phyloP scores from a whole-genome alignment of 2,329 filamentous ascomycete genomes.

The Fusarium zealandicum region DNA sequence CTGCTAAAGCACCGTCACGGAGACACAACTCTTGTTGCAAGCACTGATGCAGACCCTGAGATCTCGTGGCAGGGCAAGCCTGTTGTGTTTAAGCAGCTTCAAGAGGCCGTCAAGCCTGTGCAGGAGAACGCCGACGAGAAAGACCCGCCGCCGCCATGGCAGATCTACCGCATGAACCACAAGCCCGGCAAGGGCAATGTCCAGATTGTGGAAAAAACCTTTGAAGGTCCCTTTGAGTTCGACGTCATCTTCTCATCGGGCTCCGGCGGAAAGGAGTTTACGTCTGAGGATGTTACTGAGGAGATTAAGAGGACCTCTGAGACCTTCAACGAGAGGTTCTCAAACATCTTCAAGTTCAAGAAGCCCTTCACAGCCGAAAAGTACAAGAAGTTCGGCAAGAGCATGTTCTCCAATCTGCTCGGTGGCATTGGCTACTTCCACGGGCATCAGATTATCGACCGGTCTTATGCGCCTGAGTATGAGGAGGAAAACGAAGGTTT shows the following conservation, averaged over 20 bases:
- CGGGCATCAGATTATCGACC: constrained; percentile 86
- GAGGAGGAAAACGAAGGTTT: constrained; percentile 95
- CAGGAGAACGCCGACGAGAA: constrained; percentile 60
- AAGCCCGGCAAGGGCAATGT: constrained; percentile 75
- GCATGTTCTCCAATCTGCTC: constrained; percentile 91
- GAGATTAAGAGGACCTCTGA: constrained; percentile 72
- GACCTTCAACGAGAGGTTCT: constrained; percentile 78
- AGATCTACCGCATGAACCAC: constrained; percentile 82
- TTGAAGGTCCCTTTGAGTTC: constrained; percentile 89
- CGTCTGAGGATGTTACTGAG: constrained; percentile 70
- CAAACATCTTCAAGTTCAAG: constrained; percentile 69
- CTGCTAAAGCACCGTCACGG: constrained; percentile 73
- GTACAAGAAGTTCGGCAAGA: constrained; percentile 82
- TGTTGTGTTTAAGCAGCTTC: constrained; percentile 62
- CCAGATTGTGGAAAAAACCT: constrained; percentile 90
- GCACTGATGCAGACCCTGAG: constrained; percentile 69
- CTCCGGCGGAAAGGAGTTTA: constrained; percentile 65
- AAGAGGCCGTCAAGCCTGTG: constrained; percentile 58
- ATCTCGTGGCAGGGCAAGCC: constrained; percentile 86
- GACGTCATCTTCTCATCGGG: constrained; percentile 88
- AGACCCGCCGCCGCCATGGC: constrained; percentile 82
- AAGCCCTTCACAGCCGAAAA: constrained; percentile 76
- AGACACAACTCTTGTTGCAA: constrained; percentile 78
- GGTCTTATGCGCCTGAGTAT: constrained; percentile 90
- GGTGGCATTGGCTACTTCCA: constrained; percentile 97